Percentiles rank a stretch among this genome's conserved stretches.
These are phyloP conservation scores for Alternaria arbusti DNA, from an alignment of 2,329 filamentous ascomycete species.

Conservation along the genomic window DNA sequence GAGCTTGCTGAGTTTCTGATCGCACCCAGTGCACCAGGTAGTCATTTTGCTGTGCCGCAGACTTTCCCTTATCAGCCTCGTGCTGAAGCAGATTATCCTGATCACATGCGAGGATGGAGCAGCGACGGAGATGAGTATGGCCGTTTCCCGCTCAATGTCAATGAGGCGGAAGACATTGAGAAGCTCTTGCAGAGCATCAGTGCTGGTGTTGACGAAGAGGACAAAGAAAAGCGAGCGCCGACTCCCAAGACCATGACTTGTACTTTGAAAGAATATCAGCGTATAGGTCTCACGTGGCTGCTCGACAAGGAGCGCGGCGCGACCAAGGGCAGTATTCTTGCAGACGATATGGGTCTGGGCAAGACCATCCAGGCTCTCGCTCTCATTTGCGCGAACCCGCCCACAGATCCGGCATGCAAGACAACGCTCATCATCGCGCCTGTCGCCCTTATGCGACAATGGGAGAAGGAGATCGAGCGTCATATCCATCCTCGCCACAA, in stretches of 20 bases:
- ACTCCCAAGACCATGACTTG: slow-evolving; percentile 73
- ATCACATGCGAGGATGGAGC: background rate
- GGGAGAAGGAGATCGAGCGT: slow-evolving; percentile 77
- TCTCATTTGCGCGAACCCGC: slow-evolving; percentile 73
- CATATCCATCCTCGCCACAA: slow-evolving; percentile 68
- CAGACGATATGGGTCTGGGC: slow-evolving; percentile 72
- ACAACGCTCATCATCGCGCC: slow-evolving; percentile 86
- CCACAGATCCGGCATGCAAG: slow-evolving; percentile 63
- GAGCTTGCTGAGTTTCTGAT: slow-evolving; percentile 41
- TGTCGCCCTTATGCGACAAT: slow-evolving; percentile 80
- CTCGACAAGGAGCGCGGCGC: slow-evolving; percentile 73
- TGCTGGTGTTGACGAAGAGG: slow-evolving; percentile 30
- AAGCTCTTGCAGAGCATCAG: slow-evolving; percentile 43
- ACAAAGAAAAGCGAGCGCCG: slow-evolving; percentile 65
- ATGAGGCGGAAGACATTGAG: slow-evolving; percentile 33
- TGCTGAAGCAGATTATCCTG: background rate
- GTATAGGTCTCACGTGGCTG: slow-evolving; percentile 78
- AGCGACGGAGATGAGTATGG: slow-evolving; percentile 25
- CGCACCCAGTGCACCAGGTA: slow-evolving; percentile 16
- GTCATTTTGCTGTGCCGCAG: slow-evolving; percentile 23
- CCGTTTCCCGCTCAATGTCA: slow-evolving; percentile 14
- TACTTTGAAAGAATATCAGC: slow-evolving; percentile 80
- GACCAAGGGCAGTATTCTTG: slow-evolving; percentile 75
- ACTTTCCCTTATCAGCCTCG: background rate
- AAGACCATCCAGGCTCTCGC: slow-evolving; percentile 80